Evolutionary conservation across 2,329 filamentous ascomycete genomes (phyloP).

Genomic region (Talaromyces amestolkiae): DNA sequence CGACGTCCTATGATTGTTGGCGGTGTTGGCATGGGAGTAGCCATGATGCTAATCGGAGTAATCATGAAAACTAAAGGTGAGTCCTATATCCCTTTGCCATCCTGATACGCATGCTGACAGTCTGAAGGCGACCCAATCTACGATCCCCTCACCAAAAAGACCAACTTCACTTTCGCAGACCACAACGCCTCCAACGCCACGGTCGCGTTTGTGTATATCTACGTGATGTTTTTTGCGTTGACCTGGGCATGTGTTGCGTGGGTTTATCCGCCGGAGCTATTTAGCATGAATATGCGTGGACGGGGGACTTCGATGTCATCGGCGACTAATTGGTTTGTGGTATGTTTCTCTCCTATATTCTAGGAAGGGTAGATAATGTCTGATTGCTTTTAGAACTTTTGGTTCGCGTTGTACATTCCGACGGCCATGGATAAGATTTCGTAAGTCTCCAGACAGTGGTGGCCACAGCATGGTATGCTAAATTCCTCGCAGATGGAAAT

Average conservation of each 20-base stretch:
- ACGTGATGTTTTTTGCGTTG: slow-evolving; percentile 30
- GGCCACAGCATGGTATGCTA: not conserved
- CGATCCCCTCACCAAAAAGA: slow-evolving; percentile 25
- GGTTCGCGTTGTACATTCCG: slow-evolving; percentile 29
- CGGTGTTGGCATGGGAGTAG: slow-evolving; percentile 27
- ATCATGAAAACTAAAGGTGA: slow-evolving; percentile 30
- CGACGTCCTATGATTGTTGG: slow-evolving; percentile 29
- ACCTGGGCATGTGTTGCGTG: slow-evolving; percentile 29
- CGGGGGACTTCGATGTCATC: slow-evolving; percentile 26
- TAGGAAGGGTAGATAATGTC: not conserved
- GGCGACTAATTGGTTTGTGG: slow-evolving; percentile 30
- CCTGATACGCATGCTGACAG: slow-evolving; percentile 7
- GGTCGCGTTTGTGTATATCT: slow-evolving; percentile 32
- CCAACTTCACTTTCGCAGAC: slow-evolving; percentile 24
- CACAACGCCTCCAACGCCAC: slow-evolving; percentile 24
- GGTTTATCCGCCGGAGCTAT: slow-evolving; percentile 28
- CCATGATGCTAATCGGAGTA: slow-evolving; percentile 30
- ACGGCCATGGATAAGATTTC: slow-evolving; percentile 27
- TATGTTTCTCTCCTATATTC: slow-evolving; percentile 12
- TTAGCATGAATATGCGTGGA: slow-evolving; percentile 25
- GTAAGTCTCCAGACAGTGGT: slow-evolving; percentile 12
- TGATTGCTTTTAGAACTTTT: slow-evolving; percentile 24
- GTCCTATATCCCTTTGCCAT: not conserved
- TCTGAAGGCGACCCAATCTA: slow-evolving; percentile 23
- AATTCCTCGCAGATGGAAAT: slow-evolving; percentile 22